These are phyloP conservation scores for Didymella lethalis DNA, from an alignment of 2,329 filamentous ascomycete genomes.

Conservation along the genomic window DNA sequence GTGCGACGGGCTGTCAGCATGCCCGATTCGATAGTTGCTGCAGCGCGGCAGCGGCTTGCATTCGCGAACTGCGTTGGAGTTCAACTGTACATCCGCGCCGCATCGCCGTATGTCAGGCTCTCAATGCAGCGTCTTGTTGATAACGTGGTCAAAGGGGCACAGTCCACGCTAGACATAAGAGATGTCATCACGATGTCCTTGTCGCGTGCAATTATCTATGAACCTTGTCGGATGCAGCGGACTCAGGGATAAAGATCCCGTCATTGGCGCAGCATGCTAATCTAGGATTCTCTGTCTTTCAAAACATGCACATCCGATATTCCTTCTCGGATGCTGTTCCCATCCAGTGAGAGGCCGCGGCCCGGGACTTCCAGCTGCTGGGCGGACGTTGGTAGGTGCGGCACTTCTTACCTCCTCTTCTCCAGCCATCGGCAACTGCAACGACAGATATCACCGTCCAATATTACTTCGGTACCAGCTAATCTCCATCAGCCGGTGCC, in stretches of 20 bases:
- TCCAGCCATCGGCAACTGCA: constrained; percentile 1
- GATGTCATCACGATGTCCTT: not conserved
- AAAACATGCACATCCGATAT: not conserved
- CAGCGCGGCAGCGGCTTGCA: constrained; percentile 19
- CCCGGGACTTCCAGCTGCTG: not conserved
- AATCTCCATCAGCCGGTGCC: not conserved
- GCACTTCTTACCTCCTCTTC: not conserved
- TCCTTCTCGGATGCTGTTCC: not conserved
- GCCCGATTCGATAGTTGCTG: constrained; percentile 12
- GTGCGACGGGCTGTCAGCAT: constrained; percentile 1
- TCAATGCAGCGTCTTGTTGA: constrained; percentile 11
- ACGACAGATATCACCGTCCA: not conserved
- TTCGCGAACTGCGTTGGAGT: constrained; percentile 20
- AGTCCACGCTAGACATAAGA: constrained; percentile 1
- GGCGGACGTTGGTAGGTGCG: not conserved
- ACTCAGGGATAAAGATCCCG: not conserved
- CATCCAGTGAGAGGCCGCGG: constrained; percentile 7
- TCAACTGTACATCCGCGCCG: constrained; percentile 13
- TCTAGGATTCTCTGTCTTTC: not conserved
- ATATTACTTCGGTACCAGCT: not conserved
- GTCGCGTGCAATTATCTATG: not conserved
- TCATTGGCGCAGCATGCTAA: not conserved
- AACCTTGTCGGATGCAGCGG: not conserved
- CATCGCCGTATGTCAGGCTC: constrained; percentile 30
- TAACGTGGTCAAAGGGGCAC: constrained; percentile 3